Evolutionary conservation across 2,329 filamentous ascomycete species (phyloP).

Genomic region (Fusarium penzigii): DNA sequence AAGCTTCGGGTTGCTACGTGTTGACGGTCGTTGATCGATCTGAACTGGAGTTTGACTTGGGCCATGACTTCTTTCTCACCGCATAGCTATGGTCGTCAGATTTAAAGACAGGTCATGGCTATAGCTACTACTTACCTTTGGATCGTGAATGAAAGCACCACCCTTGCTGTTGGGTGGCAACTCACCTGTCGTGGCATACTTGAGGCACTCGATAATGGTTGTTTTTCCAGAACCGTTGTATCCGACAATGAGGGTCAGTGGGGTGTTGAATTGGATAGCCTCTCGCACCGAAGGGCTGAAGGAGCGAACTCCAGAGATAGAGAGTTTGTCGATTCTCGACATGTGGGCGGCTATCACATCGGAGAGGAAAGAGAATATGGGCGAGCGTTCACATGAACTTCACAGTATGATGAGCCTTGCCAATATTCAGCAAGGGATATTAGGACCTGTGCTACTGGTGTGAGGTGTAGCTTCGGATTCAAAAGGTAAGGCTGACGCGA

Average conservation of each 20-base stretch:
- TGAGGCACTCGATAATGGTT: constrained; percentile 97
- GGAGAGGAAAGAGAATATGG: not conserved
- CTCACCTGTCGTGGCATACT: constrained; percentile 95
- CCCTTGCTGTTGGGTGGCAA: constrained; percentile 88
- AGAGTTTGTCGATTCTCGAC: constrained; percentile 89
- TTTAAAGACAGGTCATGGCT: not conserved
- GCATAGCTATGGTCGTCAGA: constrained; percentile 53
- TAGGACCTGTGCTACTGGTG: not conserved
- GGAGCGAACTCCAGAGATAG: constrained; percentile 80
- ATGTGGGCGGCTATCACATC: constrained; percentile 37
- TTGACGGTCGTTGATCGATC: constrained; percentile 72
- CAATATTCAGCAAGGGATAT: not conserved
- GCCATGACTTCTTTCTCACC: constrained; percentile 88
- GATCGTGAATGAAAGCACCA: constrained; percentile 95
- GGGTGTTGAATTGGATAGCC: constrained; percentile 84
- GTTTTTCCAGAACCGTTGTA: constrained; percentile 98
- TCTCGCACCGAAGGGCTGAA: constrained; percentile 77
- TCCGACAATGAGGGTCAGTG: constrained; percentile 93
- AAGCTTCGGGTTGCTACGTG: constrained; percentile 84
- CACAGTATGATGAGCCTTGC: not conserved
- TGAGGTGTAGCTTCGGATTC: not conserved
- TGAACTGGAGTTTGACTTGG: constrained; percentile 88
- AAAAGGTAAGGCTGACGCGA: constrained; percentile 16
- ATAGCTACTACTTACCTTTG: constrained; percentile 60
- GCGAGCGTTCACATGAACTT: not conserved